A percentile compares a stretch with the other conserved stretches of the same genome.
phyloP scores from a whole-genome alignment of 306 rosid genomes.

The Abrus precatorius region DNA sequence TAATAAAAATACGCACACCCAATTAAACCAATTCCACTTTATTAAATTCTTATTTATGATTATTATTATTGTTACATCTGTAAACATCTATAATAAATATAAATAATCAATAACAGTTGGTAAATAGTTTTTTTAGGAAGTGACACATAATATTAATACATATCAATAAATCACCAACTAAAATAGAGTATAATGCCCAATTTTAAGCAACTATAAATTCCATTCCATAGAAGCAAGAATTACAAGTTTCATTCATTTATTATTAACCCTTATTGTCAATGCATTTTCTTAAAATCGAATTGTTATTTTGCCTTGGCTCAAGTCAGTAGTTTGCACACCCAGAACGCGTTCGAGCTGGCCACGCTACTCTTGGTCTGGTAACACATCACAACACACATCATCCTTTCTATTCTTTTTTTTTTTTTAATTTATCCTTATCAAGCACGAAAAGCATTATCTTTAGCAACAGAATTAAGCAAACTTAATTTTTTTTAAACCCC shows the following conservation, averaged over 20 bases:
- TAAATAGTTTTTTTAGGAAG: slow-evolving; percentile 2
- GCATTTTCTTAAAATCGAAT: not conserved
- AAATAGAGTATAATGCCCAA: slow-evolving; percentile 5
- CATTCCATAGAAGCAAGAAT: not conserved
- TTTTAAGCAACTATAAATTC: not conserved
- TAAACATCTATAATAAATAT: not conserved
- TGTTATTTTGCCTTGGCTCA: not conserved
- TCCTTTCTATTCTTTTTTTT: not conserved
- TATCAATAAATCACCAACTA: not conserved
- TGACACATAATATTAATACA: not conserved
- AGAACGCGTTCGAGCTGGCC: slow-evolving; percentile 36
- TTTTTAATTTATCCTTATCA: slow-evolving; percentile 23
- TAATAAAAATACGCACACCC: no score
- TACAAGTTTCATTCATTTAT: not conserved
- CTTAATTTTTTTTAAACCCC: not conserved
- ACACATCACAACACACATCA: not conserved
- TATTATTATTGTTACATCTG: not conserved
- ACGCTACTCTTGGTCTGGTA: slow-evolving; percentile 46
- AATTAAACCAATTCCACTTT: no score
- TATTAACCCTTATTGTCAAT: not conserved
- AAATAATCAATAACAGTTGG: not conserved
- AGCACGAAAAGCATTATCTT: slow-evolving; percentile 42
- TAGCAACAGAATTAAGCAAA: not conserved
- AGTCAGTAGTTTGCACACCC: slow-evolving; percentile 47
- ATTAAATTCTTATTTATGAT: not conserved